Evolutionary conservation across 805 yeast genomes (phyloP).

Genomic region (Yamadazyma sp.): DNA sequence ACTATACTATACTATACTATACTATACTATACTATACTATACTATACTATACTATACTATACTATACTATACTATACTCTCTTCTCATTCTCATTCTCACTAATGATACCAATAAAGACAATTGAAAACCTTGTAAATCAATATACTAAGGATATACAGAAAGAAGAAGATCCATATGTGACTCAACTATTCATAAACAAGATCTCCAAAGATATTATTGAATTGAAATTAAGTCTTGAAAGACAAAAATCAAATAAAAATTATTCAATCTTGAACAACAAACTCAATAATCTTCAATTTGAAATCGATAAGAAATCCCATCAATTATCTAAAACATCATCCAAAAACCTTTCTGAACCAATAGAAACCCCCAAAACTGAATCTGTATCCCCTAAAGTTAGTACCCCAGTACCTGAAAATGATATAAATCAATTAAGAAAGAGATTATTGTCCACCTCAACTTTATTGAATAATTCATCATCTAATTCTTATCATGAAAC

Average conservation of each 20-base stretch:
- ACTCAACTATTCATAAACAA: conserved; percentile 1
- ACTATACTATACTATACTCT: too few relatives aligned
- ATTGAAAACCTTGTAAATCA: conserved; percentile 20
- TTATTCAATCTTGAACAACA: conserved; percentile 5
- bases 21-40: too few relatives aligned
- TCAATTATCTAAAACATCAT: not conserved
- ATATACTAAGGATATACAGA: conserved; percentile 11
- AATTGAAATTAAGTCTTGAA: conserved; percentile 6
- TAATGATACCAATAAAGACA: conserved; percentile 7
- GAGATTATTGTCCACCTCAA: conserved; percentile 7
- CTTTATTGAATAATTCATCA: not conserved
- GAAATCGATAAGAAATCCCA: conserved; percentile 6
- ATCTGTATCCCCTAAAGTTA: not conserved
- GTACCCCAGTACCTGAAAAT: not conserved
- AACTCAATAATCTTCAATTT: conserved; percentile 8
- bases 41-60: too few relatives aligned
- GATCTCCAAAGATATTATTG: conserved; percentile 9
- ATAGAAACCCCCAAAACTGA: too few relatives aligned
- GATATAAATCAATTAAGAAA: conserved; percentile 9
- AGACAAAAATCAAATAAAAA: conserved; percentile 8
- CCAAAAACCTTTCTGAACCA: too few relatives aligned
- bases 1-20: too few relatives aligned
- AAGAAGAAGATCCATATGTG: not conserved
- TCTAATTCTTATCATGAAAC: conserved; percentile 39
- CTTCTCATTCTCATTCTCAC: not conserved